phyloP scores from a whole-genome alignment of 495 filamentous ascomycete species.

The Pyronema domesticum region DNA sequence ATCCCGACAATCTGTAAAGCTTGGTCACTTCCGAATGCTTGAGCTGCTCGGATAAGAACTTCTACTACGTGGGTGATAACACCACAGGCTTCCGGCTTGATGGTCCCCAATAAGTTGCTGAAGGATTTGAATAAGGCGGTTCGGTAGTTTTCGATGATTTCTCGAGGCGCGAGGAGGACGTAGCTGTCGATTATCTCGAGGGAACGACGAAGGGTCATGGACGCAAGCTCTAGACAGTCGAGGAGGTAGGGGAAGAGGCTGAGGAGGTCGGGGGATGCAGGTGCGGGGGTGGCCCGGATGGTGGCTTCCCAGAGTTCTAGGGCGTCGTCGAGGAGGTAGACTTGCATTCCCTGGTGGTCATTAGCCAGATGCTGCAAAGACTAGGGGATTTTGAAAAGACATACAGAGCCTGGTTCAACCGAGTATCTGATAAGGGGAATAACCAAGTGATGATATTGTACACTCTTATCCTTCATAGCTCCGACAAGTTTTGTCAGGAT shows the following conservation, averaged over 20 bases:
- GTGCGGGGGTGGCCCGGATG: conserved; percentile 48
- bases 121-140: conserved; percentile 27
- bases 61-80: conserved; percentile 51
- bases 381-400: conserved; percentile 13
- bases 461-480: conserved; percentile 57
- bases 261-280: conserved; percentile 47
- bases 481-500: conserved; percentile 61
- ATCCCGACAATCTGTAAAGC: conserved; percentile 46
- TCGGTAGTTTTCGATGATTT: conserved; percentile 38
- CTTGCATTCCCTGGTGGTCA: conserved; percentile 38
- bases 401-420: conserved; percentile 54
- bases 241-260: conserved; percentile 51
- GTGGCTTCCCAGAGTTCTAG: conserved; percentile 73
- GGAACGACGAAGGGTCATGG: conserved; percentile 48
- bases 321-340: conserved; percentile 82
- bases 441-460: conserved; percentile 51
- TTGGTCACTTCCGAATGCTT: conserved; percentile 47
- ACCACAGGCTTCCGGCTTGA: conserved; percentile 47
- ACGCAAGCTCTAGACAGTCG: conserved; percentile 51
- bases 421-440: conserved; percentile 64
- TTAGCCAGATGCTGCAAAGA: neutral
- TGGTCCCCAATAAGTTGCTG: conserved; percentile 37
- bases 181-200: conserved; percentile 64
- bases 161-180: conserved; percentile 56
- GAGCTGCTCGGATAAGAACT: conserved; percentile 48